Base-by-base conservation (phyloP, 306 rosid genomes). In the Cicer bijugum region DNA sequence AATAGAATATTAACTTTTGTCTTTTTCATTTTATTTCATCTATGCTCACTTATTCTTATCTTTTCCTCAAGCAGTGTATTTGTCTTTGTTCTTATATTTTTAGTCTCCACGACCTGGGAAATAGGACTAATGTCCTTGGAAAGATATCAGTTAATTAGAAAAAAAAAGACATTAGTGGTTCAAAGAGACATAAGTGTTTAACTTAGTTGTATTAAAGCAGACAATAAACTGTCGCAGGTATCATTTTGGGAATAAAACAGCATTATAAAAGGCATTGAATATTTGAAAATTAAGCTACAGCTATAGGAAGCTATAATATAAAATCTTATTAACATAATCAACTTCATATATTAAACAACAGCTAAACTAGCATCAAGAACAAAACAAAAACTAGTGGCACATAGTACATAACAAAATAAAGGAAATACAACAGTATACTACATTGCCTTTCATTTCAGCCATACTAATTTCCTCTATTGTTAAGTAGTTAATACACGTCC, bases 121-220 rank as follows among this genome's bases (percentile, higher is more conserved):
- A 23, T n/a, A 81, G 53, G 42, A 71, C 55, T 75, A 47, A 28
- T 20, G 57, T 76, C 71, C 17, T 39, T 12, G 40, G 46, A 42
- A 69, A 45, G 8, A 74, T 40, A 64, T 12, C 51, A 50, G 39
- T 56, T n/a, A 19, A 45, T 19, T 57, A 11, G 68, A 65, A 43
- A 57, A 16, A 16, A 57, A 6, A 51, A 59, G 37, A 33, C 28
- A 55, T n/a, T 28, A 45, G 58, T 72, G 63, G 55, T 16, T 68
- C 62, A 17, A 62, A 69, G 62, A 45, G 37, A 23, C 15, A 23
- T 23, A 23, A 23, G 33, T 2, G 33, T 23, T 23, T 64, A 74
- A 58, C 47, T 66, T 6, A 8, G 39, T 2, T 39, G 38, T 9
- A 11, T 28, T 11, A 50, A 74, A 52, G 72, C 69, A 75, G 5